A percentile compares a stretch with the other conserved stretches of the same genome.
Conservation (phyloP, 768 basidiomycete genomes). For the Calocybe gangraenosa region DNA sequence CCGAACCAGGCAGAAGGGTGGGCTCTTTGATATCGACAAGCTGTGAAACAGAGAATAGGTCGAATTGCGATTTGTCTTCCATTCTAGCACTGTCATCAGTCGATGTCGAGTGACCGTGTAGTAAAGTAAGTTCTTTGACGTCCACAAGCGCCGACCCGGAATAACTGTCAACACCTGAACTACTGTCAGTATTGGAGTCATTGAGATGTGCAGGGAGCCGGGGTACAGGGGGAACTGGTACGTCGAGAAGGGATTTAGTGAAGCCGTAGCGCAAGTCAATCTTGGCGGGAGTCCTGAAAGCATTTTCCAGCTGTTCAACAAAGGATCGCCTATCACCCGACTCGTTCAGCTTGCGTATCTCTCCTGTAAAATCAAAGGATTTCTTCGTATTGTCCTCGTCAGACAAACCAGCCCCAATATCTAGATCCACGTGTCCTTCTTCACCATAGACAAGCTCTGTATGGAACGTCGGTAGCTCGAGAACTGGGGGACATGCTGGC, state of each 20-base stretch:
- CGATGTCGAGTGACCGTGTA: conserved; percentile 17
- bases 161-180: conserved; percentile 14
- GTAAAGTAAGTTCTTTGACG: conserved; percentile 24
- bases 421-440: conserved; percentile 33
- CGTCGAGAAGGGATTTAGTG: conserved; percentile 24
- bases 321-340: conserved; percentile 72
- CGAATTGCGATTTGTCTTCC: conserved; percentile 17
- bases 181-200: conserved; percentile 10
- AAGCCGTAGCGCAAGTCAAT: conserved; percentile 54
- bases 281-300: conserved; percentile 74
- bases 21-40: conserved; percentile 31
- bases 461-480: conserved; percentile 35
- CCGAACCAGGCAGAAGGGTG: conserved; percentile 35
- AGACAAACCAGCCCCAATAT: conserved; percentile 34
- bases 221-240: conserved; percentile 51
- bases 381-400: conserved; percentile 73
- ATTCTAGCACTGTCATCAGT: conserved; percentile 10
- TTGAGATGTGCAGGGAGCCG: conserved; percentile 32
- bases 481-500: conserved; percentile 15
- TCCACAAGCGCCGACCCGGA: conserved; percentile 22
- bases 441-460: conserved; percentile 43
- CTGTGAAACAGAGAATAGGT: conserved; percentile 22
- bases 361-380: conserved; percentile 83
- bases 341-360: conserved; percentile 65
- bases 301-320: conserved; percentile 77